A percentile compares a stretch with the other conserved stretches of the same genome.
Conservation (phyloP, 1,139 yeast species). For the Geotrichum fermentans region DNA sequence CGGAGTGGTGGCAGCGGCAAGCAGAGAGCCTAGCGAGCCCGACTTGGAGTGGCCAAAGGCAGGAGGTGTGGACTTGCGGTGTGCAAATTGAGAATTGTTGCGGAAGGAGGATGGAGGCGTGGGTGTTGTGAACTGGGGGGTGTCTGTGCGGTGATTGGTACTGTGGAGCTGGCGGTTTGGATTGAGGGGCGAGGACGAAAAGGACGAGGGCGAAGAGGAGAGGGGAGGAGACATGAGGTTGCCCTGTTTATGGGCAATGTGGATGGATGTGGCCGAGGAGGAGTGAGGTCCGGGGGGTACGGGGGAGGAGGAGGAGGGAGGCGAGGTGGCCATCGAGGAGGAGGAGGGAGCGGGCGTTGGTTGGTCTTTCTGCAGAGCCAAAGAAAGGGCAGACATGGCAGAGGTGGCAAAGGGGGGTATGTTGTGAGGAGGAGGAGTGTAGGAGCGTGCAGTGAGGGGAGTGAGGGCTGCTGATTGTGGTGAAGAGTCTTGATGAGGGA, state of each 20-base stretch:
- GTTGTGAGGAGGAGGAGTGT: neutral
- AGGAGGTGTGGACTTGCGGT: slow-evolving; percentile 6
- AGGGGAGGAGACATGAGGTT: slow-evolving; percentile 8
- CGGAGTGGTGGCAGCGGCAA: slow-evolving; percentile 4
- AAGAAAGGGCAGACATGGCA: slow-evolving; percentile 7
- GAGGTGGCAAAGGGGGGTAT: neutral
- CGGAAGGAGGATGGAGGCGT: slow-evolving; percentile 15
- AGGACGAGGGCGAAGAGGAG: slow-evolving; percentile 8
- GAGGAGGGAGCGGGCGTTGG: neutral
- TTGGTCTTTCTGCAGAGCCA: slow-evolving; percentile 6
- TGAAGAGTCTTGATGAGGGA: neutral
- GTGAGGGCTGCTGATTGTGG: neutral
- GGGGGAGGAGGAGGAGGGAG: neutral
- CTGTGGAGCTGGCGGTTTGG: neutral
- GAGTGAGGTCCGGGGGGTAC: neutral
- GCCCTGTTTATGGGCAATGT: slow-evolving; percentile 5
- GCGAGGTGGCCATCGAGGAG: neutral
- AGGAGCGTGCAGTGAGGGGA: neutral
- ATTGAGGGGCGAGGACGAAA: neutral
- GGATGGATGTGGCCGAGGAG: neutral
- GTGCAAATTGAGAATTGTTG: neutral
- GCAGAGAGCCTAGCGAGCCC: slow-evolving; percentile 2
- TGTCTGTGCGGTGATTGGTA: neutral
- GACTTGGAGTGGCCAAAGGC: slow-evolving; percentile 2
- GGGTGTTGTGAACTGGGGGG: slow-evolving; percentile 11